These are phyloP conservation scores for Ascochyta clinopodiicola DNA, from an alignment of 2,329 filamentous ascomycete species.

Conservation along the genomic window DNA sequence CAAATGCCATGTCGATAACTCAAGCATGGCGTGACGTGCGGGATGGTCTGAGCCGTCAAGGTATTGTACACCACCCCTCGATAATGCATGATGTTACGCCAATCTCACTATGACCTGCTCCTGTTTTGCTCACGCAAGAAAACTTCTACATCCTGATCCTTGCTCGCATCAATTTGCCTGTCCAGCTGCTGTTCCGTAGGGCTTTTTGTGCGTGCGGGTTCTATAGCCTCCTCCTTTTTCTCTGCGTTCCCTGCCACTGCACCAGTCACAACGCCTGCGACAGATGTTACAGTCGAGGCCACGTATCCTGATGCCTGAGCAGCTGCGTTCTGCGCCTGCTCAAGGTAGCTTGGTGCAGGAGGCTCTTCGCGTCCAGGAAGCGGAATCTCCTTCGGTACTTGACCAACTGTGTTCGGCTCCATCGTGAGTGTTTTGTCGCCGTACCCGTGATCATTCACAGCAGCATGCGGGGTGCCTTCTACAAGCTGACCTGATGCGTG, in stretches of 20 bases:
- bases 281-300: conserved; percentile 39
- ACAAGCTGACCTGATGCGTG: conserved; percentile 53
- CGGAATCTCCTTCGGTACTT: conserved; percentile 57
- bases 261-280: conserved; percentile 40
- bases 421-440: conserved; percentile 55
- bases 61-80: conserved; percentile 8
- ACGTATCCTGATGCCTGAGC: conserved; percentile 35
- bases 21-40: background rate
- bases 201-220: conserved; percentile 32
- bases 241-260: conserved; percentile 32
- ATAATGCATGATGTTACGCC: background rate
- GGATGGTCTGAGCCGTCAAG: background rate
- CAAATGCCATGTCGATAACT: background rate
- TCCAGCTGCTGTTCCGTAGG: conserved; percentile 40
- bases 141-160: conserved; percentile 39
- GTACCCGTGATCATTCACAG: conserved; percentile 50
- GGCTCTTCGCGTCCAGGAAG: conserved; percentile 43
- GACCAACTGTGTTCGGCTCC: conserved; percentile 57
- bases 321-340: conserved; percentile 53
- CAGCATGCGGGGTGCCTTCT: conserved; percentile 51
- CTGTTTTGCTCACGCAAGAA: conserved; percentile 40
- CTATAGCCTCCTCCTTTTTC: conserved; percentile 25
- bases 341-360: conserved; percentile 47
- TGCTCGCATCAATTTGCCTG: conserved; percentile 37
- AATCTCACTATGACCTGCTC: conserved; percentile 11